Evolutionary conservation across 2,329 filamentous ascomycete genomes (phyloP).

Genomic region (Karstenula rhodostoma): DNA sequence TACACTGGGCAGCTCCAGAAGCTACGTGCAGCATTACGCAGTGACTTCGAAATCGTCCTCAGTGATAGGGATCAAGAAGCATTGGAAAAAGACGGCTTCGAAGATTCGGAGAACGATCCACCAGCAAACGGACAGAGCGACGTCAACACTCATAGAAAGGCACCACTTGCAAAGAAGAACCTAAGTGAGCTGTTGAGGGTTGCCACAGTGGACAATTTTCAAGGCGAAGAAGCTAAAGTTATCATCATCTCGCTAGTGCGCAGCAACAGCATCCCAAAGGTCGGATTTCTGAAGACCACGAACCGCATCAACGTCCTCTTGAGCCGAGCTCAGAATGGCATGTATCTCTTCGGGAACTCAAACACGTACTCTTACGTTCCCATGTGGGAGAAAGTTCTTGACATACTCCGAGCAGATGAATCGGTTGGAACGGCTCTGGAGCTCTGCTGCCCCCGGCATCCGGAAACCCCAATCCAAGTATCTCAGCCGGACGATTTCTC

Average conservation of each 20-base stretch:
- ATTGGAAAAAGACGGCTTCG: constrained; percentile 48
- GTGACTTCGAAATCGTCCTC: constrained; percentile 67
- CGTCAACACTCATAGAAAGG: constrained; percentile 6
- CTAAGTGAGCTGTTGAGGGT: constrained; percentile 46
- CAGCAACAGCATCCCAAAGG: constrained; percentile 66
- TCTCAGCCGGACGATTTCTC: constrained; percentile 39
- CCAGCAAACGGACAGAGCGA: background rate
- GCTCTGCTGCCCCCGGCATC: constrained; percentile 42
- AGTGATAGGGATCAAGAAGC: constrained; percentile 69
- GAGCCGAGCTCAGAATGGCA: constrained; percentile 71
- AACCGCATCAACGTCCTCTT: constrained; percentile 77
- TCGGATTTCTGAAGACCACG: constrained; percentile 71
- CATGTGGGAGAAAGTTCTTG: constrained; percentile 71
- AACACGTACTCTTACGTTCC: constrained; percentile 63
- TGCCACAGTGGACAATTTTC: constrained; percentile 78
- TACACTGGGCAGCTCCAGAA: constrained; percentile 67
- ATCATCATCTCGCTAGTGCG: constrained; percentile 75
- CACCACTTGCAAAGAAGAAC: constrained; percentile 32
- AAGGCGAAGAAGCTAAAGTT: constrained; percentile 78
- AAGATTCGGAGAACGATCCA: background rate
- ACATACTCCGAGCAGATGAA: constrained; percentile 54
- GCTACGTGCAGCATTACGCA: constrained; percentile 57
- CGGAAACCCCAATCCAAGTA: constrained; percentile 33
- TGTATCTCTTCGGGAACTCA: constrained; percentile 75
- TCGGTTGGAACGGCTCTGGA: constrained; percentile 27